A percentile compares a stretch with the other conserved stretches of the same genome.
These are phyloP conservation scores for Chrysoporthe puriensis DNA, from an alignment of 2,329 filamentous ascomycete genomes.

Conservation along the genomic window DNA sequence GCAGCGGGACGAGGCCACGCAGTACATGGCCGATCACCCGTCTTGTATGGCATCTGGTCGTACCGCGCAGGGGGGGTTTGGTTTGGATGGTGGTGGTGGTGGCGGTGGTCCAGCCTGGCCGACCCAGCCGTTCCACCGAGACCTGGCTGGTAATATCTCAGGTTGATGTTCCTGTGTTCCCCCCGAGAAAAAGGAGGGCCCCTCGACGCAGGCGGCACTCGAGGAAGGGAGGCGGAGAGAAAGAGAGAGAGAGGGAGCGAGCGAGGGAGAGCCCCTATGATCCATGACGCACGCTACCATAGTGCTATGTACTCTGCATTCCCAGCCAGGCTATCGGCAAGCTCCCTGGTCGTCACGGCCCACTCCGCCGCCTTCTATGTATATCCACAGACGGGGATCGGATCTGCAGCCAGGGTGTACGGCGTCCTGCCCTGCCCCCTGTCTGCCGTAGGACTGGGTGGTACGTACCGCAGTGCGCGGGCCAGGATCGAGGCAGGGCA, in stretches of 20 bases:
- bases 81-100: no score
- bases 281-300: no score
- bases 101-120: neutral
- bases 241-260: neutral
- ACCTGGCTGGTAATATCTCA: neutral
- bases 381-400: slow-evolving; percentile 3
- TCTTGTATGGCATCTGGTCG: neutral
- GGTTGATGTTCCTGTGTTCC: neutral
- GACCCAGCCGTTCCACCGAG: neutral
- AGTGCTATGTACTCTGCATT: no score
- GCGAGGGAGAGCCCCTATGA: no score
- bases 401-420: slow-evolving; percentile 1
- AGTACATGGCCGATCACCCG: neutral
- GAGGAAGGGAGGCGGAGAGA: neutral
- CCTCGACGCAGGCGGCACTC: neutral
- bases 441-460: neutral
- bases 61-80: neutral
- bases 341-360: neutral
- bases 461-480: neutral
- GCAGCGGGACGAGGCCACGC: no score
- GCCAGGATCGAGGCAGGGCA: no score
- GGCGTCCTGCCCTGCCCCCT: neutral
- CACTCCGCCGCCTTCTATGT: neutral
- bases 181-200: neutral
- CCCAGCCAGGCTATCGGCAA: neutral